Base-by-base conservation (phyloP, 352 stramenopile species). In the Globisporangium barbulae region DNA sequence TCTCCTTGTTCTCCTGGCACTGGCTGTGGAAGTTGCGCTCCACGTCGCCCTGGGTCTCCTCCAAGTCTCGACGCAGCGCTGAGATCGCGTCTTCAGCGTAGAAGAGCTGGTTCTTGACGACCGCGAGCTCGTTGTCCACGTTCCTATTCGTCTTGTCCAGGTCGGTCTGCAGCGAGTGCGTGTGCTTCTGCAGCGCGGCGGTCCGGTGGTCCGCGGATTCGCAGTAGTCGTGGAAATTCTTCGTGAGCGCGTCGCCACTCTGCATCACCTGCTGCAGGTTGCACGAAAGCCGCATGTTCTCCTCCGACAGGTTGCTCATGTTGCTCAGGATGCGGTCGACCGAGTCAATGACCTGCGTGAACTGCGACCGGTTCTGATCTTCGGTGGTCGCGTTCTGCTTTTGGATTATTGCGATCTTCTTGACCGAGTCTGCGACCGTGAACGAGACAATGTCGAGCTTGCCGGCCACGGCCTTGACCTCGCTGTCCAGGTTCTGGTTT, bases 91-190 rank as follows among this genome's bases (percentile, higher is more conserved):
- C 83, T 67, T 93, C 83, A 8, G 89, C 75, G 60, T 88, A 78
- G 67, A 90, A 93, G 2, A 93, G 70, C 39, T 93, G 81, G 62
- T 88, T 90, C 63, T 91, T 93, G 37, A 87, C 72, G 39, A 83
- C 35, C 0, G 65, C 61, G 12, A 93, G 61, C 65, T 93, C 83
- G 31, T 88, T 90, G 41, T 90, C 81, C 15, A 79, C 75, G 1
- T 69, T 66, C 42, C 87, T 75, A 19, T 63, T 75, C 21, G 76
- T 70, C 53, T 82, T 85, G 19, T 88, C 81, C 9, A 89, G 63
- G 9, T 84, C 76, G 0, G 52, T 63, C 37, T 85, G 70, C 5
- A 90, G 63, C 2, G 67, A 71, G 9, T 81, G 63, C 0, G 73
- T 80, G 6, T 69, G 59, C 1, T 73, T 81, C 47, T 90, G 72